These are phyloP conservation scores for Cladophialophora immunda DNA, from an alignment of 2,329 filamentous ascomycete genomes.

Conservation along the genomic window DNA sequence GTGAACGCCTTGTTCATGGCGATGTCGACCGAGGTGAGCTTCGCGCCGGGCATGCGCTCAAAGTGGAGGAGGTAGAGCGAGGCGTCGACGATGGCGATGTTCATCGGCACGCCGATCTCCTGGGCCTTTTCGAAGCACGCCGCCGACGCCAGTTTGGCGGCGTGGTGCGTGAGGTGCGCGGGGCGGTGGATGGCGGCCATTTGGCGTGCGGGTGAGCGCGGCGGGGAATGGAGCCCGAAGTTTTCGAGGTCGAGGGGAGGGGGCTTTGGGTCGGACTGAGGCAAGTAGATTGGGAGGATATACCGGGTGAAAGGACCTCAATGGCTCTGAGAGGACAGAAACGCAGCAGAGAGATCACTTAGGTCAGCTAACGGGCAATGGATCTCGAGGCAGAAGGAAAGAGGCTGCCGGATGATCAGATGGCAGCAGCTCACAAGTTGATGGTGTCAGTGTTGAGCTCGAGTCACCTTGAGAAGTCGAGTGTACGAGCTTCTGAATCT, in stretches of 20 bases:
- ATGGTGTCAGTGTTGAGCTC: background rate
- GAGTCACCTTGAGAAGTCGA: background rate
- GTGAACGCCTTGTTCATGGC: conserved; percentile 63
- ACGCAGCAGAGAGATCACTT: background rate
- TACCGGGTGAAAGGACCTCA: too few relatives aligned
- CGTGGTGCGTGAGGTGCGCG: conserved; percentile 39
- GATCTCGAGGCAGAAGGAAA: too few relatives aligned
- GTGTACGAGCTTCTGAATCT: background rate
- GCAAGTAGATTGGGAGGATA: too few relatives aligned
- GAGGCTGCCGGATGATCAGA: background rate
- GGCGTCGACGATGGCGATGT: conserved; percentile 43
- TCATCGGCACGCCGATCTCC: conserved; percentile 41
- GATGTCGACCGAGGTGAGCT: conserved; percentile 65
- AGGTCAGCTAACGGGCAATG: background rate
- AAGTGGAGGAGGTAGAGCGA: conserved; percentile 49
- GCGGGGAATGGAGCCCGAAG: too few relatives aligned
- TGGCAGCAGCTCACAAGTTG: background rate
- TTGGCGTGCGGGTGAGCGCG: too few relatives aligned
- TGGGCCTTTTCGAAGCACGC: conserved; percentile 37
- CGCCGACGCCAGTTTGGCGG: conserved; percentile 41
- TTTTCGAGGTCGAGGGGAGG: too few relatives aligned
- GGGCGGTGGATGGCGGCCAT: conserved; percentile 38
- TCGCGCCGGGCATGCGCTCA: conserved; percentile 61
- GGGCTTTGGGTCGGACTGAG: too few relatives aligned
- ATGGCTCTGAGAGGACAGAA: background rate